These are phyloP conservation scores for Isoetes taiwanensis DNA, from an alignment of 75 land plant genomes.

Conservation along the genomic window DNA sequence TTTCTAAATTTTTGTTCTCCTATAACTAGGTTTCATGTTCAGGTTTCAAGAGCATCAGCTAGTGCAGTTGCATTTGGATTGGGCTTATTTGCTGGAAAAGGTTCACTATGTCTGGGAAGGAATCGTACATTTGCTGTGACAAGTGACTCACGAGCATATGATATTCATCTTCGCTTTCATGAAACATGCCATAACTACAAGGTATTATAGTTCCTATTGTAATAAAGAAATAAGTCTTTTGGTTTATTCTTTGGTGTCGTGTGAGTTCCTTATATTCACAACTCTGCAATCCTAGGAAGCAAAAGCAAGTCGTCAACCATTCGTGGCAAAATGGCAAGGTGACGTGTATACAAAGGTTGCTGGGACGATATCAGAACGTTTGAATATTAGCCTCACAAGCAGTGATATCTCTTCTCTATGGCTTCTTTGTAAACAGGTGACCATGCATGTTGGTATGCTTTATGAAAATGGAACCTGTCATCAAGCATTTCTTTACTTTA, in stretches of 20 bases:
- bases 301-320: constrained; percentile 18
- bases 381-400: constrained; percentile 38
- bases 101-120: constrained; percentile 59
- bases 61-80: constrained; percentile 97
- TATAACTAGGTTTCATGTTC: no score
- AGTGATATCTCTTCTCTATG: constrained; percentile 56
- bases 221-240: not conserved
- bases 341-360: constrained; percentile 28
- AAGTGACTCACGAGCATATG: constrained; percentile 73
- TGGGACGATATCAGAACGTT: constrained; percentile 28
- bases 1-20: no score
- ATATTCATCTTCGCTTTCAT: constrained; percentile 66
- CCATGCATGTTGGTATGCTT: no score
- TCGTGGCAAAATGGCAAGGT: constrained; percentile 13
- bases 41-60: constrained; percentile 85
- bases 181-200: constrained; percentile 80
- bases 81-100: constrained; percentile 63
- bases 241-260: not conserved
- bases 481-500: no score
- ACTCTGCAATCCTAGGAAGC: no score
- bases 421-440: constrained; percentile 92
- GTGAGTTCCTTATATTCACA: not conserved
- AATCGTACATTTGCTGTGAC: constrained; percentile 77
- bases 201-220: constrained; percentile 39
- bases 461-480: no score